Base-by-base conservation (phyloP, 1,284 basidiomycete species). In the Cutaneotrichosporon sp. region DNA sequence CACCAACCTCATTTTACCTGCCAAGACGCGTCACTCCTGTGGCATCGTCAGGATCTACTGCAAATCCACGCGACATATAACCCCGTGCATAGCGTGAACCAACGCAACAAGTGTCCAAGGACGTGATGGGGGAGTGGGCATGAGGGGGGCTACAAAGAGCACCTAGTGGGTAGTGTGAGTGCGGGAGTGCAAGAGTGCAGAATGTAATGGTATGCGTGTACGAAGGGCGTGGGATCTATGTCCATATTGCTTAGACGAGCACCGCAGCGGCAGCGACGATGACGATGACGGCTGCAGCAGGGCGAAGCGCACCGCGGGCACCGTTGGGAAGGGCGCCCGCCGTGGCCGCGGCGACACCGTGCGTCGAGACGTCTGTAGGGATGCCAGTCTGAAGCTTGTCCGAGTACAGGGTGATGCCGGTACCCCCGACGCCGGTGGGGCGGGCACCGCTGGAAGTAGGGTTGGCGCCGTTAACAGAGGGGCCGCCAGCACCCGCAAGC, bases 281-380 rank as follows among this genome's bases (percentile, higher is more conserved):
- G 20, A 31, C 52, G 19, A 44, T 27, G 20, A 26, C 46, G 16
- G 48, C 48, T 1, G 24, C 48, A 16, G 24, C 22, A n/a, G 48
- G 48, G 31, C 39, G 39, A 20, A 44, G 35, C 20, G 26, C 12
- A 29, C 16, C 33, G 2, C 17, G n/a, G 4, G 22, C 25, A 10
- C 26, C 46, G 20, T 6, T 32, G 4, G 74, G 72, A 1, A 74
- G 70, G 8, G 56, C 51, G 33, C 47, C 46, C 29, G 35, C 17
- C 10, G 52, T 59, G 8, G 57, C 57, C 11, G 29, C 45, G 16
- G 48, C 45, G 32, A 59, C 51, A 22, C 57, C 57, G 8, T 48
- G 50, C 17, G 38, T 41, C 2, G 44, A 37, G 33, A 54, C 43
- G 14, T 47, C 52, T 11, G 29, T n/a, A 5, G 57, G 57, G n/a